Evolutionary conservation across 306 rosid genomes (phyloP).

Genomic region (Citrullus amarus): DNA sequence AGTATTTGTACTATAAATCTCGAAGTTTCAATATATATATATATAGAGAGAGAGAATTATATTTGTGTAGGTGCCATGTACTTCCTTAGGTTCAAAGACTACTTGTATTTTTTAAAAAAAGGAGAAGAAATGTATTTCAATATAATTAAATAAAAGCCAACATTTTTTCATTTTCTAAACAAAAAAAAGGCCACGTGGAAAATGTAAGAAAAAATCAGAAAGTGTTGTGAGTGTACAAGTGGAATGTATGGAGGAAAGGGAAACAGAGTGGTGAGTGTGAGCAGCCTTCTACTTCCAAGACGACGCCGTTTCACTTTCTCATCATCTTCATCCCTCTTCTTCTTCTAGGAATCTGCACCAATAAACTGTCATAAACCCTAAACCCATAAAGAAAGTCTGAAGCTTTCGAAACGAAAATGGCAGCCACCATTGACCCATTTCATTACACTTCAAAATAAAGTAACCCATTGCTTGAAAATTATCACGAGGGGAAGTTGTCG

Average conservation of each 20-base stretch:
- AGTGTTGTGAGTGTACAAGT: background rate
- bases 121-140: too few relatives aligned
- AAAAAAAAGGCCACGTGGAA: background rate
- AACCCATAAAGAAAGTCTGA: background rate
- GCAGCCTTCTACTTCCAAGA: background rate
- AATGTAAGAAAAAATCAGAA: background rate
- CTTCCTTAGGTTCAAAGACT: too few relatives aligned
- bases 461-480: background rate
- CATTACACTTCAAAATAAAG: background rate
- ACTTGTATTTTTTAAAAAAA: too few relatives aligned
- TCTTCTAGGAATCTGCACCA: background rate
- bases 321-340: background rate
- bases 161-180: too few relatives aligned
- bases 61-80: too few relatives aligned
- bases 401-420: background rate
- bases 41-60: too few relatives aligned
- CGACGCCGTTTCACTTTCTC: background rate
- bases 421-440: background rate
- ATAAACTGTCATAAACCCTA: background rate
- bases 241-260: conserved; percentile 3
- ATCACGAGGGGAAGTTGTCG: background rate
- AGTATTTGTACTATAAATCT: too few relatives aligned
- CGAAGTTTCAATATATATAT: too few relatives aligned
- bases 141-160: too few relatives aligned
- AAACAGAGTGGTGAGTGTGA: background rate